A percentile compares a stretch with the other conserved stretches of the same genome.
phyloP scores from a whole-genome alignment of 768 basidiomycete genomes.

The Kwoniella europaea region DNA sequence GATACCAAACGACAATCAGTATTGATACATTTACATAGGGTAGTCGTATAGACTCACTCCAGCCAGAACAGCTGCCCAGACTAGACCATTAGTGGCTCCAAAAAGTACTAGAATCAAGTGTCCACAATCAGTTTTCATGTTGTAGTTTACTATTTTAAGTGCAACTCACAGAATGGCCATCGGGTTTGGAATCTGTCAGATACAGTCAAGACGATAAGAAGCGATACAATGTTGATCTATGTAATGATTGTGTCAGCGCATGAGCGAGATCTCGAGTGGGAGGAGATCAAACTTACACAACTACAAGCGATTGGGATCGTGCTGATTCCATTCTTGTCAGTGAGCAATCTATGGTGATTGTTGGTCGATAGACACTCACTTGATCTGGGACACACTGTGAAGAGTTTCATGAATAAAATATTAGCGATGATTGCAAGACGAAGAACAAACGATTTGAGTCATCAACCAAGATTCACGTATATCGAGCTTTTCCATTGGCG shows the following conservation, averaged over 20 bases:
- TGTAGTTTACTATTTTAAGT: too few relatives aligned
- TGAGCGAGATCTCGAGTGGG: background rate
- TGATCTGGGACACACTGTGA: background rate
- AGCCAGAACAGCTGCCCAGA: conserved; percentile 11
- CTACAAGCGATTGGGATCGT: background rate
- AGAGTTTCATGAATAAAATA: too few relatives aligned
- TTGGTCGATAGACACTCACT: background rate
- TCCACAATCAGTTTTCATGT: background rate
- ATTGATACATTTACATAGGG: too few relatives aligned
- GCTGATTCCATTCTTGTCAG: background rate
- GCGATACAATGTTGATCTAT: conserved; percentile 21
- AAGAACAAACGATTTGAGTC: too few relatives aligned
- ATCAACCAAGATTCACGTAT: background rate
- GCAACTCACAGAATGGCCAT: conserved; percentile 20
- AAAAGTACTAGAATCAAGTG: conserved; percentile 2
- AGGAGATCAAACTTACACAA: background rate
- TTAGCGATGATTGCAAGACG: too few relatives aligned
- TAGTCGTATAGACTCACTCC: conserved; percentile 12
- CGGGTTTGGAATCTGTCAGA: conserved; percentile 15
- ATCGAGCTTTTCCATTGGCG: background rate
- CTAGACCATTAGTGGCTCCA: conserved; percentile 3
- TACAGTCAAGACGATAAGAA: conserved; percentile 11
- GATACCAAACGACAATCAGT: too few relatives aligned
- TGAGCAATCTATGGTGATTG: background rate
- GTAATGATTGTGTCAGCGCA: too few relatives aligned